phyloP scores from a whole-genome alignment of 768 basidiomycete genomes.

The Neoboletus subvelutipes region DNA sequence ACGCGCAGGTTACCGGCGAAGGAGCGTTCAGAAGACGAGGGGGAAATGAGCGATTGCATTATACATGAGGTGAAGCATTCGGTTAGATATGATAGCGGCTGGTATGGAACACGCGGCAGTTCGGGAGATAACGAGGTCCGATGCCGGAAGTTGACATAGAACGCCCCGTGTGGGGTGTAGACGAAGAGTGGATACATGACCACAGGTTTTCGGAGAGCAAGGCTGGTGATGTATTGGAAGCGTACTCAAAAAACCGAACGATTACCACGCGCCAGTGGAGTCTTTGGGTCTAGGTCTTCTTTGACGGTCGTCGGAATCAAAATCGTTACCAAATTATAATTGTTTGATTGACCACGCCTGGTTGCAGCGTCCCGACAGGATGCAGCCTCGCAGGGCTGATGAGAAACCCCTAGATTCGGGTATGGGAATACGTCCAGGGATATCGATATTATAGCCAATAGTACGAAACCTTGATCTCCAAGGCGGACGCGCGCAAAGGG shows the following conservation, averaged over 20 bases:
- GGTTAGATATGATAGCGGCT: constrained; percentile 29
- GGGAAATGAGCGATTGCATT: constrained; percentile 13
- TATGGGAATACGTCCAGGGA: constrained; percentile 16
- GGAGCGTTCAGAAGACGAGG: constrained; percentile 11
- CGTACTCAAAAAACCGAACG: constrained; percentile 20
- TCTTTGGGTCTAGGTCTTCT: constrained; percentile 28
- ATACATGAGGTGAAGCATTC: constrained; percentile 11
- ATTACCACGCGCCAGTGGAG: constrained; percentile 30
- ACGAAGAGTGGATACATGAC: constrained; percentile 2
- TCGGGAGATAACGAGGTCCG: constrained; percentile 25
- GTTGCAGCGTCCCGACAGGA: constrained; percentile 14
- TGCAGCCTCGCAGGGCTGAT: constrained; percentile 21
- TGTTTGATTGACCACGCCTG: constrained; percentile 12
- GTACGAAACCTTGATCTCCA: constrained; percentile 18
- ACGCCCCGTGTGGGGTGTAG: not conserved
- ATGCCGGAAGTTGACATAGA: constrained; percentile 18
- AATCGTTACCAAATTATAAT: constrained; percentile 25
- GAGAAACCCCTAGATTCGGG: constrained; percentile 22
- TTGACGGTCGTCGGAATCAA: constrained; percentile 5
- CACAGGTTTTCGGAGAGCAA: constrained; percentile 21
- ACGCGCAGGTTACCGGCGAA: constrained; percentile 4
- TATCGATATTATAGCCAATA: constrained; percentile 3
- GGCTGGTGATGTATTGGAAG: not conserved
- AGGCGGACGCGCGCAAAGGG: constrained; percentile 29
- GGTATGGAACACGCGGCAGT: constrained; percentile 8